phyloP scores from a whole-genome alignment of 139 green algal species.

The Chara braunii region DNA sequence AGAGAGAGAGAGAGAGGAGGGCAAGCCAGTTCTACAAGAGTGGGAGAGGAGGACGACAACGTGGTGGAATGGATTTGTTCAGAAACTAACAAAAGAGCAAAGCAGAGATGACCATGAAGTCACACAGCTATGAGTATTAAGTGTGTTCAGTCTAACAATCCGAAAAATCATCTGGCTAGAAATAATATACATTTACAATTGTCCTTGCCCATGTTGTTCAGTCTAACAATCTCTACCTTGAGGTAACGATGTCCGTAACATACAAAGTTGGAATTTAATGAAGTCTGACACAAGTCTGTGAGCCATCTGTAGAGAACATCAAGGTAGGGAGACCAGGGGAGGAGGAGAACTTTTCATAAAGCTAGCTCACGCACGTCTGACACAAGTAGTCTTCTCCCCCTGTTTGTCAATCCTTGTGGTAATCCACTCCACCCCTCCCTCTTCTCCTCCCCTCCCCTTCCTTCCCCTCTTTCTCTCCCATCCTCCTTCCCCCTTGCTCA shows the following conservation, averaged over 20 bases:
- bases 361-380: neutral
- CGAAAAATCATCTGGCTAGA: neutral
- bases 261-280: neutral
- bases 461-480: conserved; percentile 11
- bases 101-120: neutral
- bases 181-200: neutral
- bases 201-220: neutral
- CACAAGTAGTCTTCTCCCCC: conserved; percentile 2
- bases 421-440: too few species aligned
- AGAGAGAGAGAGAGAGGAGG: neutral
- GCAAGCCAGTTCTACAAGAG: neutral
- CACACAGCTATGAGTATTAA: neutral
- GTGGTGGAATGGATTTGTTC: neutral
- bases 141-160: neutral
- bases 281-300: neutral
- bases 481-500: neutral
- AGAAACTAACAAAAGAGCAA: neutral
- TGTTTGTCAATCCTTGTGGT: neutral
- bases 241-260: neutral
- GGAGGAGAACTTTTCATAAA: too few species aligned
- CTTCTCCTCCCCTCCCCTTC: too few species aligned
- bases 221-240: neutral
- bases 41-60: neutral
- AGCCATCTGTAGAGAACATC: neutral
- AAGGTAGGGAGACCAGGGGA: neutral